A percentile compares a stretch with the other conserved stretches of the same genome.
These are phyloP conservation scores for Eucalyptus sideroxylon DNA, from an alignment of 345 rosid genomes.

Conservation along the genomic window DNA sequence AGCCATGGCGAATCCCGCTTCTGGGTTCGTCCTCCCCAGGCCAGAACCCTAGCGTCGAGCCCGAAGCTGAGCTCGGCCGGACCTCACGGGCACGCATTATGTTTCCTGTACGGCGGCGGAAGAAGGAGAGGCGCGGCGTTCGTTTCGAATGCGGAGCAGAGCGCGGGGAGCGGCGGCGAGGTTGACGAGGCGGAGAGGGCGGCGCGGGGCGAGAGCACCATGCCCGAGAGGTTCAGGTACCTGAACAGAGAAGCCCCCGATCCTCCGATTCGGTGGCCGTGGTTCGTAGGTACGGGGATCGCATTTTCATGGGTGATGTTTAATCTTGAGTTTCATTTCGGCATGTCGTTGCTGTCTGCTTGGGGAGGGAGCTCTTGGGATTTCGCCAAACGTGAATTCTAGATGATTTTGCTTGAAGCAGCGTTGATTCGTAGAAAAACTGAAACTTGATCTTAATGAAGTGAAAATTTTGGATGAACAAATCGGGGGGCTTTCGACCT, in stretches of 20 bases:
- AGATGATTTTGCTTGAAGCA: not conserved
- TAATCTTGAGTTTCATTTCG: not conserved
- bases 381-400: not conserved
- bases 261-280: slow-evolving; percentile 65
- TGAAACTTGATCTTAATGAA: not conserved
- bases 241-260: slow-evolving; percentile 76
- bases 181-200: slow-evolving; percentile 38
- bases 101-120: not conserved
- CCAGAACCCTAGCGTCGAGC: not conserved
- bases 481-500: not conserved
- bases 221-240: slow-evolving; percentile 85
- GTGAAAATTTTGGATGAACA: not conserved
- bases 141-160: slow-evolving; percentile 11
- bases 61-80: not conserved
- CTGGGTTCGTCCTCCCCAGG: not conserved
- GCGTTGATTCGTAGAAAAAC: not conserved
- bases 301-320: not conserved
- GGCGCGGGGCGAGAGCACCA: slow-evolving; percentile 63
- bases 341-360: not conserved
- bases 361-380: not conserved
- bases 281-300: slow-evolving; percentile 61
- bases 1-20: not conserved
- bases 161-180: not conserved
- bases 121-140: not conserved
- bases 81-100: not conserved